Conservation (phyloP, 148 eudicot genomes). For the Cornus suecica region DNA sequence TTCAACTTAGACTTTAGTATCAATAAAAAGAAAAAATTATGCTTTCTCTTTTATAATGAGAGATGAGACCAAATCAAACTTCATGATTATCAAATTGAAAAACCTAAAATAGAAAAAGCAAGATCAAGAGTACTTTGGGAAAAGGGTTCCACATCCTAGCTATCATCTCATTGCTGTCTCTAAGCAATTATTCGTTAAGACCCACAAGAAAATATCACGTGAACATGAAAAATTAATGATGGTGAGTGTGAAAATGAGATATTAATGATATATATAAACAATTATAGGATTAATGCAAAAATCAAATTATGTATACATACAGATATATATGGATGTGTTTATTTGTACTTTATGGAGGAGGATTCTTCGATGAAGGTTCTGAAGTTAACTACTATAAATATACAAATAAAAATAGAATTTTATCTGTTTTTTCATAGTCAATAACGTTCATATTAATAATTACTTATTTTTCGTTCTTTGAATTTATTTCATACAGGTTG, state of each 20-base stretch:
- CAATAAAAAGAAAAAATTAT: too few species aligned
- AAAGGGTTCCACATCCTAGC: neutral
- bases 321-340: too few species aligned
- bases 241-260: neutral
- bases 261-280: neutral
- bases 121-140: neutral
- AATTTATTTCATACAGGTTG: too few species aligned
- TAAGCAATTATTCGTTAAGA: neutral
- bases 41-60: neutral
- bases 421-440: neutral
- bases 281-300: neutral
- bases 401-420: neutral
- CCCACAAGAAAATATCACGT: neutral
- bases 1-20: too few species aligned
- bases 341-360: neutral
- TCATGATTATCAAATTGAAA: too few species aligned
- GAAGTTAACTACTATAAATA: neutral
- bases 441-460: neutral
- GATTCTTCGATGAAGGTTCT: neutral
- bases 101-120: too few species aligned
- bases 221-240: neutral
- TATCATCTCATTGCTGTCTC: neutral
- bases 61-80: neutral
- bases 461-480: neutral
- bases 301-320: neutral